Percentiles rank a stretch among this genome's conserved stretches.
Evolutionary conservation across 331 rosid genomes (phyloP).

Genomic region (Prunus yedoensis): DNA sequence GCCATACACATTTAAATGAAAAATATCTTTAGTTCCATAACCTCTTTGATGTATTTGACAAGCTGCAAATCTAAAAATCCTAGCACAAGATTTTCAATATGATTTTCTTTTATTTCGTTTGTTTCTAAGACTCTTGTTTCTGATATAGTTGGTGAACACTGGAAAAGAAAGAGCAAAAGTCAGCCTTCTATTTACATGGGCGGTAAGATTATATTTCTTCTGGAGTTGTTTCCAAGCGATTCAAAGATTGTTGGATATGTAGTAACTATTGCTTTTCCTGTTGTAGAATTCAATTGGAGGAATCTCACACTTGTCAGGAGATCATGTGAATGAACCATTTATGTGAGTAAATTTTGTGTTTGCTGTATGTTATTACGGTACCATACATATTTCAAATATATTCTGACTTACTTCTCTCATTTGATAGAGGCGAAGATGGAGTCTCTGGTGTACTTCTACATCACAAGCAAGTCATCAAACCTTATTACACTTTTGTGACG

Average conservation of each 20-base stretch:
- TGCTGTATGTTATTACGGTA: conserved; percentile 5
- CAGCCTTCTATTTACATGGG: conserved; percentile 96
- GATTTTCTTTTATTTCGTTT: neutral
- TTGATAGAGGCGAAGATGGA: conserved; percentile 88
- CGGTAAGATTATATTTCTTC: conserved; percentile 56
- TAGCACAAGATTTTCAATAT: neutral
- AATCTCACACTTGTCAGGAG: conserved; percentile 78
- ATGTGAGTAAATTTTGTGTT: conserved; percentile 44
- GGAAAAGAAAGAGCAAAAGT: conserved; percentile 99
- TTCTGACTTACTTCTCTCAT: conserved; percentile 22
- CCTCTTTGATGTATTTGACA: too few species aligned
- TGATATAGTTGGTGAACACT: conserved; percentile 83
- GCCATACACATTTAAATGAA: neutral
- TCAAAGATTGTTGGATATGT: conserved; percentile 22
- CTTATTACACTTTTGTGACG: conserved; percentile 64
- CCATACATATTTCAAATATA: conserved; percentile 9
- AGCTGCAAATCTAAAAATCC: neutral
- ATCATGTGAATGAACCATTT: conserved; percentile 91
- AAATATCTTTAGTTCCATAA: conserved; percentile 1
- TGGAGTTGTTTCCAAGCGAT: conserved; percentile 7
- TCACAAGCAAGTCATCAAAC: conserved; percentile 99
- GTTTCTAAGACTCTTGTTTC: conserved; percentile 30
- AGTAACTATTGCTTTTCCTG: conserved; percentile 28
- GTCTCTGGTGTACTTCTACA: conserved; percentile 96
- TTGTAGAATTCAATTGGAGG: conserved; percentile 98